Conservation (phyloP, 352 stramenopile species). For the Phytopythium delawarense region DNA sequence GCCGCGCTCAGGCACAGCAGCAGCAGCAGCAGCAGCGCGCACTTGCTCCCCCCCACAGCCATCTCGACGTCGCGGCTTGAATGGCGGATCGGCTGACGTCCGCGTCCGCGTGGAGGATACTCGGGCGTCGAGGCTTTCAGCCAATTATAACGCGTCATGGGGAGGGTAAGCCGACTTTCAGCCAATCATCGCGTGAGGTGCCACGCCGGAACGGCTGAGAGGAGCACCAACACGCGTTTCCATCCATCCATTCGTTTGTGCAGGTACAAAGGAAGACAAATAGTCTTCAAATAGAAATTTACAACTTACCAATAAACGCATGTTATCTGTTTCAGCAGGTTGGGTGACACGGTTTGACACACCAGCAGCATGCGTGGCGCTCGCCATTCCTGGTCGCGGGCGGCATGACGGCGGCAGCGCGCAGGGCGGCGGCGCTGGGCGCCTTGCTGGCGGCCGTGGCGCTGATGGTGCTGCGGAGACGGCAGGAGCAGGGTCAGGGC, state of each 20-base stretch:
- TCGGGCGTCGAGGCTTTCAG: no score
- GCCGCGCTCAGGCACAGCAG: constrained; percentile 33
- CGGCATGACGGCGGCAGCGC: constrained; percentile 1
- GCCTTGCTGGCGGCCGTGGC: constrained; percentile 5
- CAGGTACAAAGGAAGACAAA: background rate
- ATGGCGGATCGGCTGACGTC: background rate
- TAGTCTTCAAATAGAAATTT: background rate
- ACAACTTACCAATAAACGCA: background rate
- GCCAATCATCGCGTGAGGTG: background rate
- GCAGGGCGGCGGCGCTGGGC: background rate
- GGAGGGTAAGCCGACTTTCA: background rate
- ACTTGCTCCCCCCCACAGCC: constrained; percentile 2
- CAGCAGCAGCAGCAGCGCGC: constrained; percentile 20
- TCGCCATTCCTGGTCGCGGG: background rate
- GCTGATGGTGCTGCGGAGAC: background rate
- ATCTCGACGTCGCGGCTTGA: background rate
- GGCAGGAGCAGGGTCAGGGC: no score
- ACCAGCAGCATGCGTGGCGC: no score
- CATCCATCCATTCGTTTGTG: background rate
- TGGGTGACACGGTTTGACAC: background rate
- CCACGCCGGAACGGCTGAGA: background rate
- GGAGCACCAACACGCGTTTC: background rate
- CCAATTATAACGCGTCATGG: background rate
- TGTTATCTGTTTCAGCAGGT: background rate
- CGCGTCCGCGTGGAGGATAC: background rate